Base-by-base conservation (phyloP, 1,284 basidiomycete species). In the Trichosporon sp. region DNA sequence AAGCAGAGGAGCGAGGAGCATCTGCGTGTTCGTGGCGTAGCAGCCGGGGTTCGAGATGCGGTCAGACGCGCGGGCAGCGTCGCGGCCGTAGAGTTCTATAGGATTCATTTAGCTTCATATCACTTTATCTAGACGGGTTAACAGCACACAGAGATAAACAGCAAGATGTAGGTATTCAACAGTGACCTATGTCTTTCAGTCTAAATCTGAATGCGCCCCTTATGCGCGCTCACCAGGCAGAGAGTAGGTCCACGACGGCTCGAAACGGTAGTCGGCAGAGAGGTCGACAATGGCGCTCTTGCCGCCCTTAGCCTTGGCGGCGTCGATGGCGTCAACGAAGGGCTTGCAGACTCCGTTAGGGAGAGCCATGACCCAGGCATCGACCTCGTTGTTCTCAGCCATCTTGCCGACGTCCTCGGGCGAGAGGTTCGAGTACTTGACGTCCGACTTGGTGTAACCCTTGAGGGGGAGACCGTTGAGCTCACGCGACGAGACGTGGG, bases 331-430 rank as follows among this genome's bases (percentile, higher is more conserved):
- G 80, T 97, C 95, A 19, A 99, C 95, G 79, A 98, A 99, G 0
- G 96, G 95, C 86, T 96, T 96, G 87, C 94, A 94, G 35, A 96
- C 89, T 16, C 96, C 97, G 79, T 99, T 99, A 38, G 96, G 96
- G 59, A 99, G 88, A 0, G 96, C 96, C 93, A 98, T 96, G 71
- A 99, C 89, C 94, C 95, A 98, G 10, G 93, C 95, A 80, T 98
- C 95, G 21, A 98, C 93, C 79, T 91, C 91, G 31, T 92, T 91
- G 70, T 89, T 87, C 84, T 91, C 90, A 84, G 96, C 95, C 90
- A 98, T 92, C 79, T 86, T 86, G 82, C 92, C 89, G 8, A 97
- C 91, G 76, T 96, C 92, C 73, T 87, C 85, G 1, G 87, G 82
- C 0, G 90, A 91, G 16, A 98, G 87, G 84, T 96, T 93, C 71